phyloP scores from a whole-genome alignment of 352 stramenopile species.

The Pythium guiyangense region DNA sequence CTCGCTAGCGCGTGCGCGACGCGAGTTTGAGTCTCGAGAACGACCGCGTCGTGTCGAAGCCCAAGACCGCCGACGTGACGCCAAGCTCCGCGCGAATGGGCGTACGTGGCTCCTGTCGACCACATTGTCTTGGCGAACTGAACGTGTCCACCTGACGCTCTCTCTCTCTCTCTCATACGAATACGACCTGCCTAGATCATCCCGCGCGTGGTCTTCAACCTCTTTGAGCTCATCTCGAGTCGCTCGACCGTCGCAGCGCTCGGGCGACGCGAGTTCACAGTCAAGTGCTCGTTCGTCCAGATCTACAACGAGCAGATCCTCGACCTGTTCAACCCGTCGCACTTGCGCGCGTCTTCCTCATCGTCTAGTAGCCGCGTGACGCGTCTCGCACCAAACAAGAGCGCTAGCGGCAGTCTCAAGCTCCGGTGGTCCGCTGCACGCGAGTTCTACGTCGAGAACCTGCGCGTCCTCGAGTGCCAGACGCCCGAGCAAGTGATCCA shows the following conservation, averaged over 20 bases:
- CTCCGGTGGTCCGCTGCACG: constrained; percentile 39
- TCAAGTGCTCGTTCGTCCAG: constrained; percentile 83
- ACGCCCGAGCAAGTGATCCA: constrained; percentile 36
- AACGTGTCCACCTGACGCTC: not conserved
- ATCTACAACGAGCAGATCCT: constrained; percentile 91
- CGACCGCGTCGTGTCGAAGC: constrained; percentile 14
- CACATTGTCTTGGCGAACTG: too few species aligned
- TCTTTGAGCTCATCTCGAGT: constrained; percentile 29
- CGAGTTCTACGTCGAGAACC: constrained; percentile 63
- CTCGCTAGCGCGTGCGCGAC: constrained; percentile 6
- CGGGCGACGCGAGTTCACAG: constrained; percentile 26
- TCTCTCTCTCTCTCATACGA: not conserved
- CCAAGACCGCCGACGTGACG: constrained; percentile 11
- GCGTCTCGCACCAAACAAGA: not conserved
- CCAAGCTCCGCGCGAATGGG: constrained; percentile 18
- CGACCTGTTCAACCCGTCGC: constrained; percentile 42
- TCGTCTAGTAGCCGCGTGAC: not conserved
- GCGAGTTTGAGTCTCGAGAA: not conserved
- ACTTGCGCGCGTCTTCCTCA: constrained; percentile 13
- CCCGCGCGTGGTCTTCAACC: constrained; percentile 35
- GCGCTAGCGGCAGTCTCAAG: constrained; percentile 16
- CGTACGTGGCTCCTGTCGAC: constrained; percentile 16
- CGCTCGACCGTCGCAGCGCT: constrained; percentile 2
- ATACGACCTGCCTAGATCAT: constrained; percentile 26
- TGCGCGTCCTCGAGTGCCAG: constrained; percentile 34